Conservation (phyloP, 179 eudicot genomes). For the Heliamphora ciliata region DNA sequence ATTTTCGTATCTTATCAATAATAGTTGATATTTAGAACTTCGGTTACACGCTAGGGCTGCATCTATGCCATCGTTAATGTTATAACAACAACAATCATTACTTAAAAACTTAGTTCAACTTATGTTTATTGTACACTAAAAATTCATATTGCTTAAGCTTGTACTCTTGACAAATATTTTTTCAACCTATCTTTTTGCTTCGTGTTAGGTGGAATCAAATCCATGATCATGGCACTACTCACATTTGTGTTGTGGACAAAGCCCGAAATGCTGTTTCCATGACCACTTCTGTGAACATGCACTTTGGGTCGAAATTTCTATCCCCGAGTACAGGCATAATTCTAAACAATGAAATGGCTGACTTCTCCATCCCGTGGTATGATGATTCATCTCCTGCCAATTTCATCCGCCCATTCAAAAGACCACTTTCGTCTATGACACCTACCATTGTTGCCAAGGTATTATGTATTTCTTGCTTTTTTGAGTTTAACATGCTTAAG, state of each 20-base stretch:
- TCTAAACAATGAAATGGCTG: conserved; percentile 25
- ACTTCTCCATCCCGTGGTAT: conserved; percentile 19
- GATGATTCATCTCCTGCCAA: conserved; percentile 18
- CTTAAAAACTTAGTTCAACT: too few relatives aligned
- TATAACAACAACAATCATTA: too few relatives aligned
- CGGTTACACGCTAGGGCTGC: too few relatives aligned
- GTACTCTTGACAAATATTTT: too few relatives aligned
- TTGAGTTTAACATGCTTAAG: too few relatives aligned
- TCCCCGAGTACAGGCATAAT: conserved; percentile 22
- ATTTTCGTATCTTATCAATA: too few relatives aligned
- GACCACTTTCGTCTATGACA: conserved; percentile 23
- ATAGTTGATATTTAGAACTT: too few relatives aligned
- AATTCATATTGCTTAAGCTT: too few relatives aligned
- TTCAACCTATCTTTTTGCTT: neutral
- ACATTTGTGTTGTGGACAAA: conserved; percentile 19
- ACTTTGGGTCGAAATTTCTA: conserved; percentile 18
- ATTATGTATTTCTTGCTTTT: too few relatives aligned
- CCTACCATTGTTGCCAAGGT: conserved; percentile 19
- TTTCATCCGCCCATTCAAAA: conserved; percentile 18
- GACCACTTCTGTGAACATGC: conserved; percentile 19
- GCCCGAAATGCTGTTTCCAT: conserved; percentile 22
- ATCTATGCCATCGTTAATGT: too few relatives aligned
- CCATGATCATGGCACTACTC: conserved; percentile 24
- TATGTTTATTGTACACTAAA: too few relatives aligned
- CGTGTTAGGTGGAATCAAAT: conserved; percentile 19